Evolutionary conservation across 768 basidiomycete species (phyloP).

Genomic region (Leccinum uliginosum): DNA sequence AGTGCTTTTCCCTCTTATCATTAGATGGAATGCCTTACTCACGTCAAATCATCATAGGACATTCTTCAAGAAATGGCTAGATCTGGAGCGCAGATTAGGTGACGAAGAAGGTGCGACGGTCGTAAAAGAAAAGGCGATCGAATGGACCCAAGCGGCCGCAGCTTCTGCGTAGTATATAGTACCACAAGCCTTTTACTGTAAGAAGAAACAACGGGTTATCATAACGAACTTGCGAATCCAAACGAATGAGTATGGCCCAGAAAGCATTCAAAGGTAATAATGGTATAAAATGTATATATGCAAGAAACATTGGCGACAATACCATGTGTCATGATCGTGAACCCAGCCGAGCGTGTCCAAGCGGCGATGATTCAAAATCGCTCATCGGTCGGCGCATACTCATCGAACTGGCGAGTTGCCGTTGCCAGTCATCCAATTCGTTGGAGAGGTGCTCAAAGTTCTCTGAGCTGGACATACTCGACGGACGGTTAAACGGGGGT

Average conservation of each 20-base stretch:
- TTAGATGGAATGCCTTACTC: not conserved
- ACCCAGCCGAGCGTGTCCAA: slow-evolving; percentile 54
- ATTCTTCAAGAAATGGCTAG: slow-evolving; percentile 98
- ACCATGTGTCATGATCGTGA: slow-evolving; percentile 44
- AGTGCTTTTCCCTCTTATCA: slow-evolving; percentile 52
- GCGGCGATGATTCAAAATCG: slow-evolving; percentile 61
- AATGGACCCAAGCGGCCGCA: slow-evolving; percentile 76
- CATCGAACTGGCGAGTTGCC: slow-evolving; percentile 78
- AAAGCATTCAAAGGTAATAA: slow-evolving; percentile 34
- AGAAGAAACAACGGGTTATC: slow-evolving; percentile 32
- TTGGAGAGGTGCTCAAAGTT: slow-evolving; percentile 79
- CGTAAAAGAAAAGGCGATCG: slow-evolving; percentile 87
- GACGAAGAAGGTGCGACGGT: slow-evolving; percentile 75
- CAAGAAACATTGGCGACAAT: slow-evolving; percentile 19
- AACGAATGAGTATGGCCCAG: slow-evolving; percentile 48
- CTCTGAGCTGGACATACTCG: slow-evolving; percentile 79
- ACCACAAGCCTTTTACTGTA: slow-evolving; percentile 20
- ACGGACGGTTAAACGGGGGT: slow-evolving; percentile 62
- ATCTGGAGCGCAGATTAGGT: slow-evolving; percentile 79
- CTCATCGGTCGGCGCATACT: slow-evolving; percentile 66
- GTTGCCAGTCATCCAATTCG: slow-evolving; percentile 84
- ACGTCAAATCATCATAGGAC: slow-evolving; percentile 44
- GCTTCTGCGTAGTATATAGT: slow-evolving; percentile 12
- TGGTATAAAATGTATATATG: slow-evolving; percentile 35
- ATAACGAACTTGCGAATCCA: slow-evolving; percentile 44